Evolutionary conservation across 1,284 basidiomycete genomes (phyloP).

Genomic region (Trametes sp.): DNA sequence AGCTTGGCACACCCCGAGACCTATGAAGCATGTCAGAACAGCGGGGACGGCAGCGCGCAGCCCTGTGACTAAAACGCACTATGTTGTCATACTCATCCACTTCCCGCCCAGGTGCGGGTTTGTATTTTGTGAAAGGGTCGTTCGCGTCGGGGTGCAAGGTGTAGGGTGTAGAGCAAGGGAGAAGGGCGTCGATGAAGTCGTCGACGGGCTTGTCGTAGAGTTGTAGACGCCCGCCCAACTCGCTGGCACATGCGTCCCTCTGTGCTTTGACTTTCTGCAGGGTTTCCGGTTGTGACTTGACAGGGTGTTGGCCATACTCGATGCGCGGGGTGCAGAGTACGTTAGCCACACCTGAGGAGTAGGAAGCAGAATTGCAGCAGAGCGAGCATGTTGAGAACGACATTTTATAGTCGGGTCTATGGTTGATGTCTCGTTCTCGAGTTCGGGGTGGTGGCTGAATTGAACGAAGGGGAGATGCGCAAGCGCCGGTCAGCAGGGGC

Average conservation of each 20-base stretch:
- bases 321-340: no score
- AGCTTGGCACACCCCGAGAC: background rate
- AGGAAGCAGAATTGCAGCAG: no score
- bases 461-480: no score
- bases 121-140: background rate
- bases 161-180: background rate
- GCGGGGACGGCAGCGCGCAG: no score
- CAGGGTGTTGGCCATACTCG: no score
- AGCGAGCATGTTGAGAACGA: no score
- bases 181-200: background rate
- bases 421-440: no score
- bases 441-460: no score
- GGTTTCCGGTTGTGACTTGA: background rate
- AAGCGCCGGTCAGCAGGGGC: no score
- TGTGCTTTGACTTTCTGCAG: background rate
- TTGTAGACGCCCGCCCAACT: background rate
- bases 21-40: background rate
- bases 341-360: background rate
- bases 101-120: background rate
- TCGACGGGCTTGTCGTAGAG: background rate
- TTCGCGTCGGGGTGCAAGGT: background rate
- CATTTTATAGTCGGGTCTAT: no score
- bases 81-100: background rate
- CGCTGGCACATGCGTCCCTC: background rate
- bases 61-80: background rate